These are phyloP conservation scores for Diaporthe sp. DNA, from an alignment of 2,329 filamentous ascomycete genomes.

Conservation along the genomic window DNA sequence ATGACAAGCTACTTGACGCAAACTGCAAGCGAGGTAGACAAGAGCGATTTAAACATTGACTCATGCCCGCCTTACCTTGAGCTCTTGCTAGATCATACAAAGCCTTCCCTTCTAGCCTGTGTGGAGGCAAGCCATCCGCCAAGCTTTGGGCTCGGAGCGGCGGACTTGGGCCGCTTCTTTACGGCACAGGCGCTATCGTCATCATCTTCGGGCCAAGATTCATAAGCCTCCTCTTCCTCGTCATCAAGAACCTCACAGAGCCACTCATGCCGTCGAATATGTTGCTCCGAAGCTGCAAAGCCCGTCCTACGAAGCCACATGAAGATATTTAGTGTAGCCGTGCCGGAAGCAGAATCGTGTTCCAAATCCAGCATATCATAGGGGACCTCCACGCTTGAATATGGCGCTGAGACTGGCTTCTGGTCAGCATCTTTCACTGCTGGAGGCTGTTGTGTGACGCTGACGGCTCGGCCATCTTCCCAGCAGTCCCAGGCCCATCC, in stretches of 20 bases:
- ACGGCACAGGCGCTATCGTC: not conserved
- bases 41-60: no score
- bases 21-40: no score
- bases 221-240: not conserved
- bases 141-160: not conserved
- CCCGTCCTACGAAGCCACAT: not conserved
- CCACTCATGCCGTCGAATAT: constrained; percentile 24
- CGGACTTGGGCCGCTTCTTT: constrained; percentile 12
- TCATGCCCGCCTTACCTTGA: no score
- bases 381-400: not conserved
- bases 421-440: not conserved
- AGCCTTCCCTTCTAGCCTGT: not conserved
- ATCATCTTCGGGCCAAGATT: not conserved
- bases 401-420: not conserved
- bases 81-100: not conserved
- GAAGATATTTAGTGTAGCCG: constrained; percentile 15
- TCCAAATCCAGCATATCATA: constrained; percentile 6
- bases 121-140: constrained; percentile 10
- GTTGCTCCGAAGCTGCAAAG: constrained; percentile 12
- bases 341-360: constrained; percentile 8
- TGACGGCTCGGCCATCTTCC: not conserved
- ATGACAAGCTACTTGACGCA: no score
- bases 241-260: constrained; percentile 21
- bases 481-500: constrained; percentile 25
- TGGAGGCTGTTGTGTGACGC: not conserved